phyloP scores from a whole-genome alignment of 2,329 filamentous ascomycete species.

The Dryadomyces quercus-mongolicae region DNA sequence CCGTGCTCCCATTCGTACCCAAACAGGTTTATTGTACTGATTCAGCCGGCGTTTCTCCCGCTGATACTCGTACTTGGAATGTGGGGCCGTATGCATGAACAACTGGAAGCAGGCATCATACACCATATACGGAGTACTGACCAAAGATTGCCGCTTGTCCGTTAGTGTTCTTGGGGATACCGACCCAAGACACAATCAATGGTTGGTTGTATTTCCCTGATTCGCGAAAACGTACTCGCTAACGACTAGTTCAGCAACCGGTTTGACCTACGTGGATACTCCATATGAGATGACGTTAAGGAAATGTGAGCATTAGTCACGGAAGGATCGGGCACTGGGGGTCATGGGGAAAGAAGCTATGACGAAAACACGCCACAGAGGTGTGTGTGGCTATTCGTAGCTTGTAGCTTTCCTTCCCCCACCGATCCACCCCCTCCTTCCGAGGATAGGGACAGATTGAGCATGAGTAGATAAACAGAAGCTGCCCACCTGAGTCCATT shows the following conservation, averaged over 20 bases:
- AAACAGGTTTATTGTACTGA: neutral
- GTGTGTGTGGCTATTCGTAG: too few relatives aligned
- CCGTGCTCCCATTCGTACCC: neutral
- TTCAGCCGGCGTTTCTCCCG: neutral
- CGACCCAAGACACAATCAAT: too few relatives aligned
- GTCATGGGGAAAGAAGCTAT: neutral
- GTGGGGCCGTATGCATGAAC: neutral
- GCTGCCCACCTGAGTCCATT: neutral
- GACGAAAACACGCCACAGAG: neutral
- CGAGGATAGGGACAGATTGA: neutral
- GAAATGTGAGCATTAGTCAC: neutral
- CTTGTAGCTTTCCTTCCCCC: neutral
- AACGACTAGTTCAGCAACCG: too few relatives aligned
- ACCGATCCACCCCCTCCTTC: neutral
- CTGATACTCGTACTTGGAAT: neutral
- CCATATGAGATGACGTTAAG: too few relatives aligned
- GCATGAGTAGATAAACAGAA: neutral
- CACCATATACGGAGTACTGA: too few relatives aligned
- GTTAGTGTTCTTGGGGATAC: too few relatives aligned
- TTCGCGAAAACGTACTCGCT: too few relatives aligned
- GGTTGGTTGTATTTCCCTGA: too few relatives aligned
- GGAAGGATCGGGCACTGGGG: too few relatives aligned
- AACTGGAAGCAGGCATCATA: neutral
- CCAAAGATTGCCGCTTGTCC: too few relatives aligned
- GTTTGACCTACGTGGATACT: too few relatives aligned